phyloP scores from a whole-genome alignment of 495 filamentous ascomycete species.

The Polyplosphaeria fusca region DNA sequence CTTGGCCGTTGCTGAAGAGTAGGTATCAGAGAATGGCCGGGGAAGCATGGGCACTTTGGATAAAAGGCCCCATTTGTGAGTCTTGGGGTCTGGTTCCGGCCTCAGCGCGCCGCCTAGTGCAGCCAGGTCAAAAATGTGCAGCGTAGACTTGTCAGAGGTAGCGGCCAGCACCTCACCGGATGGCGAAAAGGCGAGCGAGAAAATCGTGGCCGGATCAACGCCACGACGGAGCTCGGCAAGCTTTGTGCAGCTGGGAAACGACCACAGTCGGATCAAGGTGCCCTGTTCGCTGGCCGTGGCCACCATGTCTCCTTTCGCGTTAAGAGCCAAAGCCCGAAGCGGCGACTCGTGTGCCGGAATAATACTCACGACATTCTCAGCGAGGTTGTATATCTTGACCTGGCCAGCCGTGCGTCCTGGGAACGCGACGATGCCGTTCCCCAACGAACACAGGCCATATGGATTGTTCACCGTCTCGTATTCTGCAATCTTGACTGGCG shows the following conservation, averaged over 20 bases:
- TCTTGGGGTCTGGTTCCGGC: conserved; percentile 15
- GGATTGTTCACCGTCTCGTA: conserved; percentile 89
- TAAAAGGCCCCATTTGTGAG: conserved; percentile 71
- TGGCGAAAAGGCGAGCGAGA: conserved; percentile 82
- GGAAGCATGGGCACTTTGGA: conserved; percentile 76
- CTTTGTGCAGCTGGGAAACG: conserved; percentile 71
- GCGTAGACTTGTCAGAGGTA: conserved; percentile 93
- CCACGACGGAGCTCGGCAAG: conserved; percentile 82
- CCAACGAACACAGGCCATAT: conserved; percentile 74
- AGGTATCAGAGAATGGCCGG: conserved; percentile 76
- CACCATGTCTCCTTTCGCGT: conserved; percentile 72
- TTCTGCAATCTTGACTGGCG: conserved; percentile 65
- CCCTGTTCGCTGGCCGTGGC: conserved; percentile 91
- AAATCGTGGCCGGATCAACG: conserved; percentile 82
- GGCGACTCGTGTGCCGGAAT: conserved; percentile 84
- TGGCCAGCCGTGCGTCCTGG: conserved; percentile 83
- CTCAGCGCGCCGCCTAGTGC: conserved; percentile 33
- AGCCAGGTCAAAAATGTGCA: conserved; percentile 90
- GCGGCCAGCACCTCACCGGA: conserved; percentile 74
- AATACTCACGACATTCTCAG: conserved; percentile 83
- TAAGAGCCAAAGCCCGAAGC: conserved; percentile 76
- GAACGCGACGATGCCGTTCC: conserved; percentile 68
- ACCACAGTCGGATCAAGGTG: conserved; percentile 81
- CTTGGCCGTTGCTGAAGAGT: conserved; percentile 68
- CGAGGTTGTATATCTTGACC: conserved; percentile 83